Evolutionary conservation across 768 basidiomycete species (phyloP), one percentile per base, ranked within the genome.

Genomic region (Tubosaeta brunneosetosa): DNA sequence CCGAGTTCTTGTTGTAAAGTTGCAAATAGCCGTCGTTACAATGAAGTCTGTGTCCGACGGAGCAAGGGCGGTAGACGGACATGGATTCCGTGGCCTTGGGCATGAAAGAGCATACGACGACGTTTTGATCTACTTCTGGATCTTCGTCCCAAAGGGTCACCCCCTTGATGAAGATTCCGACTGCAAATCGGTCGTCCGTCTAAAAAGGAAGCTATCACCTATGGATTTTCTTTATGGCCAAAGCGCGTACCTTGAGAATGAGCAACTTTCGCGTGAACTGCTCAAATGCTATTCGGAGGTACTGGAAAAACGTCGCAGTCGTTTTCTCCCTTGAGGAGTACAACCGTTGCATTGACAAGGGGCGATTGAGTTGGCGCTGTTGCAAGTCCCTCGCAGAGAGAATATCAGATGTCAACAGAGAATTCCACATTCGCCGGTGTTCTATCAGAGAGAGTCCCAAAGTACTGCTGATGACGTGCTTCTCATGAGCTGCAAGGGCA

Each of bases 131-230:
- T 16, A 84, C 76, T 45, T 81, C 77, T 0, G 79, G 77, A 52
- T 85, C 79, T 59, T 80, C 80, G 44, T 77, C 76, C 79, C 83
- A 84, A 22, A 74, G 68, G 17, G 84, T 75, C 1, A 75, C 64
- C 3, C 84, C 84, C 37, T 79, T 70, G 63, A 86, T 80, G 63
- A 86, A 86, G 12, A 87, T 77, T 0, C 81, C 83, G 25, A 84
- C 65, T 1, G 82, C 68, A 56, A 86, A 85, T 4, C 84, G 73
- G 22, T 80, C 75, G 52, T 85, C 83, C 1, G 80, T 79, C 85
- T 86, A 41, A 22, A 3, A 22, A 43, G 33, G 9, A 13, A 14
- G 32, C 42, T 12, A 31, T 33, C 10, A 5, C 7, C 1, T 14
- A 10, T n/a, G 10, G 4, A 34, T 1, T 29, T 4, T 8, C 2